These are phyloP conservation scores for Strobilomyces confusus DNA, from an alignment of 768 basidiomycete genomes.

Conservation along the genomic window DNA sequence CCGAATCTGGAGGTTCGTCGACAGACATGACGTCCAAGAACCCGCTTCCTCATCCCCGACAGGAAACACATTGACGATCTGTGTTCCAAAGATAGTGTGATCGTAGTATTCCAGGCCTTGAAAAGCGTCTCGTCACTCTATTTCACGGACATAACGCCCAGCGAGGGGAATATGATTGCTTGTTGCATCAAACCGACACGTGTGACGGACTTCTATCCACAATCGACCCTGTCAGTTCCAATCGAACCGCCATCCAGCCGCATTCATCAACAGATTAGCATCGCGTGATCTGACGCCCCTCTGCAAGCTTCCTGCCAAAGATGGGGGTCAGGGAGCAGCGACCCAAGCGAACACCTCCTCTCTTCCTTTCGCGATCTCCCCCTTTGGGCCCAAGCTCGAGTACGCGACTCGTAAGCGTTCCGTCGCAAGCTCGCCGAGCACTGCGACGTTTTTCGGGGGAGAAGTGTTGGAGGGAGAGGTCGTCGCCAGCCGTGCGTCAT, in stretches of 20 bases:
- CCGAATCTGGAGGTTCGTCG: neutral
- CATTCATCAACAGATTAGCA: conserved; percentile 1
- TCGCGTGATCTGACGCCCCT: neutral
- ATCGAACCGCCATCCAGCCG: neutral
- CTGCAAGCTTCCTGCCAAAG: neutral
- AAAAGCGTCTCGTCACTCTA: neutral
- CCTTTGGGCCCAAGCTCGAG: conserved; percentile 38
- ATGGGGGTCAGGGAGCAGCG: conserved; percentile 17
- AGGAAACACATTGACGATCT: neutral
- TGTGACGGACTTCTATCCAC: neutral
- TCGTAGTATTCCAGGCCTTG: neutral
- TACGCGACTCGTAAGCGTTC: conserved; percentile 67
- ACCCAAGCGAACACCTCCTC: conserved; percentile 47
- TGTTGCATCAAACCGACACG: neutral
- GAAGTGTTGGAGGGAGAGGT: conserved; percentile 56
- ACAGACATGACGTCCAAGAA: neutral
- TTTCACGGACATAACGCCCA: neutral
- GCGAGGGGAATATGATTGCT: neutral
- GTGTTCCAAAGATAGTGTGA: neutral
- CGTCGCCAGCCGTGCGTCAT: conserved; percentile 35
- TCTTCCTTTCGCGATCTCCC: conserved; percentile 37
- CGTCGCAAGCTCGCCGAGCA: conserved; percentile 69
- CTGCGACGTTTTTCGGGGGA: conserved; percentile 49
- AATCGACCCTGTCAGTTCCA: neutral
- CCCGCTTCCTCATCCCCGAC: neutral